Percentiles rank a stretch among this genome's conserved stretches.
Conservation (phyloP, 768 basidiomycete genomes). For the Pleurotus citrinopileatus region DNA sequence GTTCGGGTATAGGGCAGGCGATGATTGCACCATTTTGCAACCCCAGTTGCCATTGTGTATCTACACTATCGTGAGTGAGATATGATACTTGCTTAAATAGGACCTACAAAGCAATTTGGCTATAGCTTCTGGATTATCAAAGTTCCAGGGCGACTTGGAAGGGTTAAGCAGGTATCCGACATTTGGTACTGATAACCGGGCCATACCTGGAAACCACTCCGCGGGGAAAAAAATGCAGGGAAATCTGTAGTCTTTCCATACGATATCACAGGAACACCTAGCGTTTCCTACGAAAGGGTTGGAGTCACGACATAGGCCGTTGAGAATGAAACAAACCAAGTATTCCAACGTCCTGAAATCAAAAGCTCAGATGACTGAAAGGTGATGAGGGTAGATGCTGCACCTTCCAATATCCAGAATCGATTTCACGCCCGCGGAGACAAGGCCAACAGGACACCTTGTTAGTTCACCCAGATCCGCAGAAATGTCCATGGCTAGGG, state of each 20-base stretch:
- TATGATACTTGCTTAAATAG: too few relatives aligned
- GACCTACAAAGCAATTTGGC: slow-evolving; percentile 69
- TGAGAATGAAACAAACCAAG: not conserved
- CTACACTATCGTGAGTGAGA: slow-evolving; percentile 33
- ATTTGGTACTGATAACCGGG: not conserved
- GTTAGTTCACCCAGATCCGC: slow-evolving; percentile 90
- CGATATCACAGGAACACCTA: slow-evolving; percentile 88
- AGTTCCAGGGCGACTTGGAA: slow-evolving; percentile 45
- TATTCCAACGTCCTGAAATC: slow-evolving; percentile 9
- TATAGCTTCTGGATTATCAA: slow-evolving; percentile 58
- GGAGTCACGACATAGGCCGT: not conserved
- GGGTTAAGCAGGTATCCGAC: not conserved
- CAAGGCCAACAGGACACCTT: slow-evolving; percentile 85
- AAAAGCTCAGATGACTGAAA: not conserved
- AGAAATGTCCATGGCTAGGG: slow-evolving; percentile 87
- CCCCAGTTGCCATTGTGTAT: slow-evolving; percentile 65
- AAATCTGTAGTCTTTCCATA: slow-evolving; percentile 78
- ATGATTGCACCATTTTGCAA: slow-evolving; percentile 79
- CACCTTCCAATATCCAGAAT: slow-evolving; percentile 90
- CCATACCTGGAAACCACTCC: slow-evolving; percentile 77
- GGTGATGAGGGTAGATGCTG: not conserved
- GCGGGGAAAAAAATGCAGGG: slow-evolving; percentile 90
- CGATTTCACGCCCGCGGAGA: slow-evolving; percentile 93
- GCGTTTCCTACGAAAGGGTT: slow-evolving; percentile 67
- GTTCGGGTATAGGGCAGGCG: slow-evolving; percentile 85